Conservation (phyloP, 306 rosid genomes). For the Hippophae tibetana region DNA sequence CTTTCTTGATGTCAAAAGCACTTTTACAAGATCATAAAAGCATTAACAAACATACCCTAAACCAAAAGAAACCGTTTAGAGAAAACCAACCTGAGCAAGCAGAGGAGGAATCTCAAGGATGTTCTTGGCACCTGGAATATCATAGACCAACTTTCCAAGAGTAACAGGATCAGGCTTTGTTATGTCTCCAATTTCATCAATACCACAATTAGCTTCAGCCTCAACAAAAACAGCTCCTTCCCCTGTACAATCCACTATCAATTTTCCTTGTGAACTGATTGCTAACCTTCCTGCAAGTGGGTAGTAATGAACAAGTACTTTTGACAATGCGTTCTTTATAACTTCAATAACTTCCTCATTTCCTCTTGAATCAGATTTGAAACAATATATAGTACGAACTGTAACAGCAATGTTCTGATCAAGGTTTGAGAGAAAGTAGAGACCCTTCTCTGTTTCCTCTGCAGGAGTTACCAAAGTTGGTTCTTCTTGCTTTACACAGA, state of each 20-base stretch:
- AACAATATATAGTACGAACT: conserved; percentile 54
- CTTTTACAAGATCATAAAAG: no score
- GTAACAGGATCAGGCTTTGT: conserved; percentile 58
- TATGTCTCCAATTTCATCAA: conserved; percentile 59
- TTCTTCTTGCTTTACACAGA: conserved; percentile 39
- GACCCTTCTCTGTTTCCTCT: conserved; percentile 51
- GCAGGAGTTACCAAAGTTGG: conserved; percentile 46
- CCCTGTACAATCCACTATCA: conserved; percentile 61
- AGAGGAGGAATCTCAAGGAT: conserved; percentile 80
- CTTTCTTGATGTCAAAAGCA: no score
- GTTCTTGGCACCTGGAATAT: conserved; percentile 51
- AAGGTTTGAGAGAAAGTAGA: conserved; percentile 65
- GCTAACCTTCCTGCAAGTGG: conserved; percentile 56
- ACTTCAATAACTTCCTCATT: conserved; percentile 46
- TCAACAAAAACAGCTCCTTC: conserved; percentile 83
- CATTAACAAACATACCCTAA: not conserved
- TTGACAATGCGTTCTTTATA: conserved; percentile 44
- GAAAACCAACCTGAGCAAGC: conserved; percentile 53
- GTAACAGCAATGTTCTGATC: conserved; percentile 65
- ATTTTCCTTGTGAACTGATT: conserved; percentile 59
- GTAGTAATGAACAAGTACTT: conserved; percentile 57
- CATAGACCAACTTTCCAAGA: conserved; percentile 62
- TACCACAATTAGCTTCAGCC: conserved; percentile 58
- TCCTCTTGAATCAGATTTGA: conserved; percentile 41
- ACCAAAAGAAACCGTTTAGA: not conserved